Evolutionary conservation across 768 basidiomycete species (phyloP), one percentile per base, ranked within the genome.

Genomic region (Agaricus sinodeliciosus): DNA sequence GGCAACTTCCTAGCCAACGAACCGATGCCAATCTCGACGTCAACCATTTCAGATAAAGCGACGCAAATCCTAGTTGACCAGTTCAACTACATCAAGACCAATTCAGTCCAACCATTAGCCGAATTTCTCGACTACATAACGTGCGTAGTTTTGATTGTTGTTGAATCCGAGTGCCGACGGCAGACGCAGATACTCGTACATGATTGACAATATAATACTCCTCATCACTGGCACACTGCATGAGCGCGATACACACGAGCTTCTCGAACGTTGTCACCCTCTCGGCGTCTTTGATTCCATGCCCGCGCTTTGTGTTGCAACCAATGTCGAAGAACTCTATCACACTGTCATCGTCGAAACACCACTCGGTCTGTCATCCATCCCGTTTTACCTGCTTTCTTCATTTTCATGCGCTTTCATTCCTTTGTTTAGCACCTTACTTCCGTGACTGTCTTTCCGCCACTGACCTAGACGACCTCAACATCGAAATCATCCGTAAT

Each of bases 401-500:
- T 28, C 42, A 49, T 11, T 7, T 15, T 59, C 34, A 42, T 49
- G 35, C 50, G 16, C 41, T 41, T 45, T 22, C 19, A 48, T 34
- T 15, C 39, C 8, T 49, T 31, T 28, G 9, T 11, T 11, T 5
- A 80, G 96, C 96, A 1, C 92, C 93, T 7, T 99, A 98, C 74
- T 99, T 99, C 79, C 86, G 90, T 22, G 88, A 92, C 61, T 97
- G 94, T 65, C 78, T 98, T 22, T 88, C 94, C 34, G 95, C 96
- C 15, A 83, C 89, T 41, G 96, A 99, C 67, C 81, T 99, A 43
- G 96, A 99, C 66, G 96, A 97, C 67, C 84, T 98, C 54, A 97
- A 99, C 75, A 98, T 99, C 63, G 96, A 99, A 74, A 96, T 99
- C 71, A 94, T 99, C 70, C 91, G 96, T 41, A 98, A 98, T 72